Percentiles rank a stretch among this genome's conserved stretches.
Evolutionary conservation across 192 early-diverging fungal genomes (phyloP).

Genomic region (Funneliformis mosseae): DNA sequence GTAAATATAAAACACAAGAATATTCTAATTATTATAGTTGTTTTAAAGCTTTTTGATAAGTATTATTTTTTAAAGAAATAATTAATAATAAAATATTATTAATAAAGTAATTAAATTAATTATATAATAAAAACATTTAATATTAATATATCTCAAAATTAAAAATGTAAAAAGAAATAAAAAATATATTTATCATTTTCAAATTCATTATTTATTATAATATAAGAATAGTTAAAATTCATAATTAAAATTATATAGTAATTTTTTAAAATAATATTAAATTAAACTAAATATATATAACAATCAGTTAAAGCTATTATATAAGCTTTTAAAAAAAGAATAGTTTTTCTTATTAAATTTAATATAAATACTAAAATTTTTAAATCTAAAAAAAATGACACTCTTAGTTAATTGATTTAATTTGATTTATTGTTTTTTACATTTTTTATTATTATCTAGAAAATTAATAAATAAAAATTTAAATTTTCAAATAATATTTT

Average conservation of each 20-base stretch:
- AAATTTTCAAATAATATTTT: no score
- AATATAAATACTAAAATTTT: no score
- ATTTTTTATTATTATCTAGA: no score
- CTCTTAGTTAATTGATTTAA: no score
- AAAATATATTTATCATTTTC: background rate
- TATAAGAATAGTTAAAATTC: background rate
- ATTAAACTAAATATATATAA: background rate
- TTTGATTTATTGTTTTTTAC: no score
- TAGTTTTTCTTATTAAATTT: no score
- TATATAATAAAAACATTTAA: no score
- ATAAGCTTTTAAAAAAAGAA: background rate
- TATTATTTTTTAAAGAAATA: background rate
- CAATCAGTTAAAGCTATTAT: background rate
- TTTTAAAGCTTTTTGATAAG: background rate
- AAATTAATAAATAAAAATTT: no score
- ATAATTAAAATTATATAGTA: background rate
- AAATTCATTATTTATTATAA: background rate
- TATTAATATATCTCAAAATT: background rate
- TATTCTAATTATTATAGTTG: background rate
- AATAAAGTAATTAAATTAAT: no score
- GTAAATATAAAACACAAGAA: background rate
- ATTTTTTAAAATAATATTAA: background rate
- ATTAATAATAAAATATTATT: no score
- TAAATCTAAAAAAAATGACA: background rate
- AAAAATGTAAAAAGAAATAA: background rate